Evolutionary conservation across 345 rosid genomes (phyloP).

Genomic region (Eucalyptus albens): DNA sequence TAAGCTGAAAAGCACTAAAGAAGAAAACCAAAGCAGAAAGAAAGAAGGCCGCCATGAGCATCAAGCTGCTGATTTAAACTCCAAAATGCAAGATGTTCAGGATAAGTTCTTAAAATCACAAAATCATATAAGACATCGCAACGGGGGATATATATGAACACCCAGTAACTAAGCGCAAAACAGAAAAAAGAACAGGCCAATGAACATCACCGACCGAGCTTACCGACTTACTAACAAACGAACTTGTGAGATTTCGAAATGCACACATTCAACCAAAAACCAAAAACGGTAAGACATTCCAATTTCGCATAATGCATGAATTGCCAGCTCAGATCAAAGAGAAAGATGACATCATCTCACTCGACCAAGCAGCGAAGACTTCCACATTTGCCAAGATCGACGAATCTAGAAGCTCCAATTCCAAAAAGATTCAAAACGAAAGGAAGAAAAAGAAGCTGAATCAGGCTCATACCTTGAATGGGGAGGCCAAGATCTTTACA

Average conservation of each 20-base stretch:
- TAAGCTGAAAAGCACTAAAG: neutral
- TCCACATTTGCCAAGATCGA: neutral
- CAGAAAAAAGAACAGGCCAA: neutral
- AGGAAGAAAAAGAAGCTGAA: neutral
- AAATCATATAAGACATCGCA: neutral
- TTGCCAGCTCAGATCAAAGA: neutral
- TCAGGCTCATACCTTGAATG: constrained; percentile 16
- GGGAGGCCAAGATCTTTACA: neutral
- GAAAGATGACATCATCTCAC: neutral
- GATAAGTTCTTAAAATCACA: neutral
- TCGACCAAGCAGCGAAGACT: neutral
- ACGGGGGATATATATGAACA: neutral
- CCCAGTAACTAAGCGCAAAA: neutral
- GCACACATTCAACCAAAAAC: neutral
- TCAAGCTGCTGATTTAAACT: neutral
- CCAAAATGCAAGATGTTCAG: neutral
- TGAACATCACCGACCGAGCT: neutral
- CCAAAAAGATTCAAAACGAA: neutral
- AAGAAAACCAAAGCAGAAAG: neutral
- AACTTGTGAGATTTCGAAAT: neutral
- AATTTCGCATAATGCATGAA: neutral
- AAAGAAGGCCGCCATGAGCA: neutral
- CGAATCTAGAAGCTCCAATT: neutral
- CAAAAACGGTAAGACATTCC: neutral
- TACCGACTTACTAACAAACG: neutral